phyloP scores from a whole-genome alignment of 73 alveolate species.

The Paramecium caudatum region DNA sequence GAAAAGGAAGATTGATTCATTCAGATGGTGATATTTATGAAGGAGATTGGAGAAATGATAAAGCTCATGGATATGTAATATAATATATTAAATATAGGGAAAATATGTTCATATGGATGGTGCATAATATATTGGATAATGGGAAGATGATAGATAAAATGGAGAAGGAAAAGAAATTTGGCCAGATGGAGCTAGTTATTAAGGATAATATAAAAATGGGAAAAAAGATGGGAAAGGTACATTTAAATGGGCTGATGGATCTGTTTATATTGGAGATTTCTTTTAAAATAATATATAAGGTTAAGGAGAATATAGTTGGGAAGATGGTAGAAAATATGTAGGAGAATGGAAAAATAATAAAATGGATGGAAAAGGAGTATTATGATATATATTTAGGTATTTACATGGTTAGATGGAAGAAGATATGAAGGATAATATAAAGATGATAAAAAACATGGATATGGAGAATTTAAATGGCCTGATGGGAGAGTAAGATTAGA shows the following conservation, averaged over 20 bases:
- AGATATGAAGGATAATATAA: constrained; percentile 84
- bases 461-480: constrained; percentile 63
- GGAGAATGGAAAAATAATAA: constrained; percentile 86
- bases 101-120: constrained; percentile 84
- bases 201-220: constrained; percentile 81
- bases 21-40: constrained; percentile 86
- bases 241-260: constrained; percentile 86
- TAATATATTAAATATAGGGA: constrained; percentile 58
- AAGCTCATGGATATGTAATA: constrained; percentile 81
- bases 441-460: constrained; percentile 82
- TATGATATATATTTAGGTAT: constrained; percentile 16
- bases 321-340: constrained; percentile 84
- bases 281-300: constrained; percentile 85
- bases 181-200: constrained; percentile 87
- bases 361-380: constrained; percentile 87
- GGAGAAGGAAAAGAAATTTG: constrained; percentile 86
- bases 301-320: constrained; percentile 87
- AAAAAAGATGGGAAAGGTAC: constrained; percentile 83
- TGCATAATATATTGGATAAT: constrained; percentile 83
- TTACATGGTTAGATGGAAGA: constrained; percentile 86
- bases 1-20: constrained; percentile 84
- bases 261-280: constrained; percentile 82
- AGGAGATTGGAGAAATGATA: constrained; percentile 90
- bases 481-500: constrained; percentile 53
- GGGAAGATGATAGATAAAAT: constrained; percentile 82